These are phyloP conservation scores for Hygrophorus pudorinus DNA, from an alignment of 768 basidiomycete species.

Conservation along the genomic window DNA sequence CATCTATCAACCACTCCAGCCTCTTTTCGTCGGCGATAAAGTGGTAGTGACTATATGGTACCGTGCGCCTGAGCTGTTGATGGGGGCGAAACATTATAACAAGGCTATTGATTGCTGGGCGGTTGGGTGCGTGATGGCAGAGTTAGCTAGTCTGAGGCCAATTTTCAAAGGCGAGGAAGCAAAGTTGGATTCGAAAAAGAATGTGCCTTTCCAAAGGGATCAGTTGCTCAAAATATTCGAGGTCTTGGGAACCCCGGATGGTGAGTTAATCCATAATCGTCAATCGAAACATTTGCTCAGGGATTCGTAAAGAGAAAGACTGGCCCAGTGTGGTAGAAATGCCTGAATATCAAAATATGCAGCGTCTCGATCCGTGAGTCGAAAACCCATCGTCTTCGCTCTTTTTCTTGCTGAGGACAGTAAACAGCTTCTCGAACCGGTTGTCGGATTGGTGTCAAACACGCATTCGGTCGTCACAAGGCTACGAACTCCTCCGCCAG, in stretches of 20 bases:
- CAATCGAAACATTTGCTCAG: constrained; percentile 1
- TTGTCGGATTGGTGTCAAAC: constrained; percentile 68
- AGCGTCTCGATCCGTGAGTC: constrained; percentile 64
- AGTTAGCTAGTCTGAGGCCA: constrained; percentile 84
- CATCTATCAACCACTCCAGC: constrained; percentile 84
- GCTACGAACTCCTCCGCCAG: constrained; percentile 75
- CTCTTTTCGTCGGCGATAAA: constrained; percentile 89
- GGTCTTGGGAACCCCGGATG: constrained; percentile 80
- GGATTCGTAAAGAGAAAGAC: constrained; percentile 48
- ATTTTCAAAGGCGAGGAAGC: constrained; percentile 99
- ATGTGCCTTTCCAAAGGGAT: constrained; percentile 93
- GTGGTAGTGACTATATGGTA: constrained; percentile 99
- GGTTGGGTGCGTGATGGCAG: constrained; percentile 95
- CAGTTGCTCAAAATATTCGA: constrained; percentile 96
- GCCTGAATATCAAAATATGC: constrained; percentile 83
- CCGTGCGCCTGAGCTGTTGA: constrained; percentile 88
- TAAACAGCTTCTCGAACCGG: constrained; percentile 37
- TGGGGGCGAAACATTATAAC: constrained; percentile 97
- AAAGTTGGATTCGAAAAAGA: constrained; percentile 94
- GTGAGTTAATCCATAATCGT: constrained; percentile 29
- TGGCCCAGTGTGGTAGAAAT: constrained; percentile 84
- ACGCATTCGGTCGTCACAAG: constrained; percentile 49
- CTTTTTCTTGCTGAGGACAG: not conserved
- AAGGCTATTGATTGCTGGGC: constrained; percentile 97
- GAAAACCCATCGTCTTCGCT: not conserved